Evolutionary conservation across 805 yeast genomes (phyloP).

Genomic region (Candida yuanshanica): DNA sequence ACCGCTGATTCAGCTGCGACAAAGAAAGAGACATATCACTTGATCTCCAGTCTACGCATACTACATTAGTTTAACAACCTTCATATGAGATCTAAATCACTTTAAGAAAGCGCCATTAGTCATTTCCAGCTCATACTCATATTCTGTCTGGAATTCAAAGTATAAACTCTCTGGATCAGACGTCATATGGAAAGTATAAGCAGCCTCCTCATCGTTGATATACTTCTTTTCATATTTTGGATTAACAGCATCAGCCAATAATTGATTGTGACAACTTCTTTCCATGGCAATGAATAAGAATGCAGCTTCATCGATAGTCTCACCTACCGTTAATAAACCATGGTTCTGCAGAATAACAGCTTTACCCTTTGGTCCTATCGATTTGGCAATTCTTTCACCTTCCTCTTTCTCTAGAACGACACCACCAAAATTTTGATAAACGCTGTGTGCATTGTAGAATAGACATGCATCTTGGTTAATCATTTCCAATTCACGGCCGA

Average conservation of each 20-base stretch:
- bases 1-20: too few relatives aligned
- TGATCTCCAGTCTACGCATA: too few relatives aligned
- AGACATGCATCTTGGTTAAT: slow-evolving; percentile 71
- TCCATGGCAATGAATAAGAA: slow-evolving; percentile 60
- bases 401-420: slow-evolving; percentile 66
- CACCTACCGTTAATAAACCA: slow-evolving; percentile 66
- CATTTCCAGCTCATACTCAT: slow-evolving; percentile 39
- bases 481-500: slow-evolving; percentile 70
- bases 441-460: slow-evolving; percentile 61
- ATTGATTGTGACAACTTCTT: slow-evolving; percentile 58
- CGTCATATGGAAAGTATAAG: slow-evolving; percentile 52
- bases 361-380: slow-evolving; percentile 45
- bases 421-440: slow-evolving; percentile 69
- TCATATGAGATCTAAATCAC: too few relatives aligned
- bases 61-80: too few relatives aligned
- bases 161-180: slow-evolving; percentile 66
- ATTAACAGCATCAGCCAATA: slow-evolving; percentile 52
- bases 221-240: slow-evolving; percentile 31
- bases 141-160: slow-evolving; percentile 70
- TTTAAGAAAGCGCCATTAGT: slow-evolving; percentile 24
- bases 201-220: slow-evolving; percentile 59
- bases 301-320: slow-evolving; percentile 72
- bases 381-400: slow-evolving; percentile 54
- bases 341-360: slow-evolving; percentile 65
- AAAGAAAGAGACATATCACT: too few relatives aligned